Percentiles rank a stretch among this genome's conserved stretches.
Conservation (phyloP, 2,329 filamentous ascomycete species). For the Harringtonia aguacate region DNA sequence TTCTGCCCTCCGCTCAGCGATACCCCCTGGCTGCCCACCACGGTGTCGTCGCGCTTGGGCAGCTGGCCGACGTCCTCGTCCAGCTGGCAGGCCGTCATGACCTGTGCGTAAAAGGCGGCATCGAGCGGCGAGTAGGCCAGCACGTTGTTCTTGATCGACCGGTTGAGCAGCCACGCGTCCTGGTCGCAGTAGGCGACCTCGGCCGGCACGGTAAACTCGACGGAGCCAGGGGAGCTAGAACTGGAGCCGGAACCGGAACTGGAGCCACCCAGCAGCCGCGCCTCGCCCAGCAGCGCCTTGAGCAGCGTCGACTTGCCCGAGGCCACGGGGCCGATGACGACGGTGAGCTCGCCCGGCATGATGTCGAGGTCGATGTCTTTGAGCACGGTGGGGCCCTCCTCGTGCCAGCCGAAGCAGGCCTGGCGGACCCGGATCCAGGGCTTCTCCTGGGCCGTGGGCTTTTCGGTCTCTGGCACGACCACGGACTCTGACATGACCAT, state of each 20-base stretch:
- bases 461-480: neutral
- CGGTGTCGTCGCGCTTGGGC: conserved; percentile 14
- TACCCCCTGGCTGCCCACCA: conserved; percentile 17
- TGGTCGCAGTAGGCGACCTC: conserved; percentile 32
- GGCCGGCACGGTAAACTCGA: conserved; percentile 14
- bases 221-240: too few relatives aligned
- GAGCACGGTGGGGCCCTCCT: conserved; percentile 3
- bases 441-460: neutral
- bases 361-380: conserved; percentile 7
- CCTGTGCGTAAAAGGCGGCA: conserved; percentile 14
- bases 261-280: conserved; percentile 16
- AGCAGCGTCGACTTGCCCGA: conserved; percentile 32
- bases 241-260: too few relatives aligned
- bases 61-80: conserved; percentile 14
- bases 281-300: conserved; percentile 26
- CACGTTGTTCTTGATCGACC: conserved; percentile 27
- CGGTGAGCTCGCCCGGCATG: conserved; percentile 16
- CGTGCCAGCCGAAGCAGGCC: conserved; percentile 6
- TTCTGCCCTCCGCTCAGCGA: conserved; percentile 20
- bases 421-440: conserved; percentile 3
- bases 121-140: conserved; percentile 16
- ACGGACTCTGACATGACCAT: conserved; percentile 2
- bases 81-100: conserved; percentile 18
- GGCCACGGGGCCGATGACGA: conserved; percentile 30
- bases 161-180: conserved; percentile 31